These are phyloP conservation scores for Triglochin maritima DNA, from an alignment of 106 monocot species.

Conservation along the genomic window DNA sequence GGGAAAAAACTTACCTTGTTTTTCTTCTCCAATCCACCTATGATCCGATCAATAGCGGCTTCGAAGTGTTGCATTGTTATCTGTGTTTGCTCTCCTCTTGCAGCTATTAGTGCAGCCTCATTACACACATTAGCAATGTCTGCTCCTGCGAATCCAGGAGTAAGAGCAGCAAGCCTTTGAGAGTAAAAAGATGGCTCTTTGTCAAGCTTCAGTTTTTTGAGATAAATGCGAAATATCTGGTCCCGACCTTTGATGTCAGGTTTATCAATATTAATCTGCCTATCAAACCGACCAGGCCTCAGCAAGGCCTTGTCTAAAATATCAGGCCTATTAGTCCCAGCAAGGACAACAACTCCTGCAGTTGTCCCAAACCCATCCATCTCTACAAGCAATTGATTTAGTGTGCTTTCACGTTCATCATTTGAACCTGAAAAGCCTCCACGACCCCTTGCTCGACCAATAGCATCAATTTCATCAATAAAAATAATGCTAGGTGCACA, in stretches of 20 bases:
- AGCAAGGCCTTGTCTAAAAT: slow-evolving; percentile 90
- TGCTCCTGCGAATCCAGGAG: slow-evolving; percentile 98
- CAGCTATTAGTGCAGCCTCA: slow-evolving; percentile 94
- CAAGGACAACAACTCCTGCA: slow-evolving; percentile 84
- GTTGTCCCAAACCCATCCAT: slow-evolving; percentile 99
- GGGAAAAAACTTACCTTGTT: slow-evolving; percentile 49
- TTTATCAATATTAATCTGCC: slow-evolving; percentile 79
- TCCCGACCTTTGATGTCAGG: slow-evolving; percentile 95
- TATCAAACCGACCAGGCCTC: slow-evolving; percentile 91
- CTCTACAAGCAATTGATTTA: slow-evolving; percentile 84
- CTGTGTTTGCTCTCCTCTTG: slow-evolving; percentile 41
- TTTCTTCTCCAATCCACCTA: slow-evolving; percentile 96
- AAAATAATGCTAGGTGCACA: slow-evolving; percentile 89
- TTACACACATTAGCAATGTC: slow-evolving; percentile 98
- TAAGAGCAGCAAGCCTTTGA: slow-evolving; percentile 77
- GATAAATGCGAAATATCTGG: slow-evolving; percentile 80
- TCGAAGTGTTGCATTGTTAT: slow-evolving; percentile 90
- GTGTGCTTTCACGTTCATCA: slow-evolving; percentile 89
- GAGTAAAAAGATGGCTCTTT: slow-evolving; percentile 86
- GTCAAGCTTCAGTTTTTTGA: slow-evolving; percentile 80
- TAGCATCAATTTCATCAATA: slow-evolving; percentile 93
- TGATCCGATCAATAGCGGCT: slow-evolving; percentile 79
- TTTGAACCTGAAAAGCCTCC: slow-evolving; percentile 80
- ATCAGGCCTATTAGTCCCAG: slow-evolving; percentile 85
- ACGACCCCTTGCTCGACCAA: slow-evolving; percentile 80